phyloP scores from a whole-genome alignment of 495 filamentous ascomycete species.

The Trichoderma orchidacearum region DNA sequence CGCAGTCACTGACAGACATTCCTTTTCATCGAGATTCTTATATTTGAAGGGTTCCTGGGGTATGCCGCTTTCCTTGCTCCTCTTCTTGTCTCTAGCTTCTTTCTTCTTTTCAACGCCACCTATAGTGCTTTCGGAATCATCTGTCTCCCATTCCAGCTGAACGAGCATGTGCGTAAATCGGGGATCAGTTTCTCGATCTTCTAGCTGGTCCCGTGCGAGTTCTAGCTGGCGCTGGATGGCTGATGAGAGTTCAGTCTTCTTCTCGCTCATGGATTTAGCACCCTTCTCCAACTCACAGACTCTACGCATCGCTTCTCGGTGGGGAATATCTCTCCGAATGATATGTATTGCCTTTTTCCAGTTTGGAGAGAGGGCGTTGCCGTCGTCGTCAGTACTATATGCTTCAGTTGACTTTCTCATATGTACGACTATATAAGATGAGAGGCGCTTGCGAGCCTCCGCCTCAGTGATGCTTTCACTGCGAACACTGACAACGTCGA shows the following conservation, averaged over 20 bases:
- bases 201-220: constrained; percentile 10
- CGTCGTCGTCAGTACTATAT: constrained; percentile 11
- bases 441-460: constrained; percentile 4
- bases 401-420: constrained; percentile 4
- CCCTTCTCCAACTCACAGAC: constrained; percentile 17
- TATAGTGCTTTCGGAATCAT: constrained; percentile 1
- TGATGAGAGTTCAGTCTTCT: constrained; percentile 13
- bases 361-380: constrained; percentile 7
- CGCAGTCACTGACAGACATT: constrained; percentile 19
- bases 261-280: constrained; percentile 10
- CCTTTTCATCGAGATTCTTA: neutral
- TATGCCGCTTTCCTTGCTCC: neutral
- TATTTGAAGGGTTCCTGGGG: neutral
- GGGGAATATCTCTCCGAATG: constrained; percentile 11
- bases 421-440: constrained; percentile 3
- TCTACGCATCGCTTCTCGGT: constrained; percentile 8
- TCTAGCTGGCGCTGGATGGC: constrained; percentile 20
- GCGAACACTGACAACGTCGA: neutral
- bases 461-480: constrained; percentile 3
- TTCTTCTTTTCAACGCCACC: neutral
- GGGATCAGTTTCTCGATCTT: constrained; percentile 7
- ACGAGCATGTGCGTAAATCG: constrained; percentile 15
- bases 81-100: constrained; percentile 1
- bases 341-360: constrained; percentile 16
- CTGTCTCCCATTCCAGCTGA: constrained; percentile 20